A percentile compares a stretch with the other conserved stretches of the same genome.
Evolutionary conservation across 805 yeast species (phyloP).

Genomic region (Clavispora fructus): DNA sequence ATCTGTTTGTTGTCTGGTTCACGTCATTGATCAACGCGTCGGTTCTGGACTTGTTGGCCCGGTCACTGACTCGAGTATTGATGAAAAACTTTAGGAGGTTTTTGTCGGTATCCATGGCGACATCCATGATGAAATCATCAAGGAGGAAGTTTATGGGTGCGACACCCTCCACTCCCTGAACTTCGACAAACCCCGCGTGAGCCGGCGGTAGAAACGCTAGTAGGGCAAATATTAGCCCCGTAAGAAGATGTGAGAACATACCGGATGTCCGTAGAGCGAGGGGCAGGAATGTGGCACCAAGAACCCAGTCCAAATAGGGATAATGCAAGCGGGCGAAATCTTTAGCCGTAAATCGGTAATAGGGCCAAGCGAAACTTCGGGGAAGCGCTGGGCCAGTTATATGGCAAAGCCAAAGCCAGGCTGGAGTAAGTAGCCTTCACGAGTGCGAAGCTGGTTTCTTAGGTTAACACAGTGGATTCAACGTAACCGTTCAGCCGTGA

Average conservation of each 20-base stretch:
- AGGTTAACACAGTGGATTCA: too few relatives aligned
- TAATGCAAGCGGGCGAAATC: too few relatives aligned
- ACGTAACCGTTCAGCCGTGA: too few relatives aligned
- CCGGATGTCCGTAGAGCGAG: background rate
- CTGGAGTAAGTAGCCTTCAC: too few relatives aligned
- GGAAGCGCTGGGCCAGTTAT: too few relatives aligned
- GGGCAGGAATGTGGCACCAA: background rate
- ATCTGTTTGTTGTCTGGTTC: slow-evolving; percentile 40
- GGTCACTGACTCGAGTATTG: slow-evolving; percentile 23
- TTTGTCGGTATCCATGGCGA: slow-evolving; percentile 27
- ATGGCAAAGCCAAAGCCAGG: too few relatives aligned
- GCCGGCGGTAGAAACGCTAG: slow-evolving; percentile 7
- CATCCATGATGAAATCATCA: slow-evolving; percentile 27
- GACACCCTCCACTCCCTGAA: slow-evolving; percentile 13
- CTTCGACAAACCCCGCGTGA: slow-evolving; percentile 20
- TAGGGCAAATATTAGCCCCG: slow-evolving; percentile 5
- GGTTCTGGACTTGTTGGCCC: slow-evolving; percentile 1
- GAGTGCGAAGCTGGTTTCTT: too few relatives aligned
- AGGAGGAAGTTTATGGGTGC: slow-evolving; percentile 2
- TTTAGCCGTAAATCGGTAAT: too few relatives aligned
- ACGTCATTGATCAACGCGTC: slow-evolving; percentile 36
- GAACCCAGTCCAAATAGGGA: background rate
- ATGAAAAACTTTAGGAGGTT: slow-evolving; percentile 29
- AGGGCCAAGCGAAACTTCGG: too few relatives aligned
- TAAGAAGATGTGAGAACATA: background rate